Evolutionary conservation across 2,329 filamentous ascomycete species (phyloP), one percentile per base, ranked within the genome.

Genomic region (Ophiosphaerella korrae): DNA sequence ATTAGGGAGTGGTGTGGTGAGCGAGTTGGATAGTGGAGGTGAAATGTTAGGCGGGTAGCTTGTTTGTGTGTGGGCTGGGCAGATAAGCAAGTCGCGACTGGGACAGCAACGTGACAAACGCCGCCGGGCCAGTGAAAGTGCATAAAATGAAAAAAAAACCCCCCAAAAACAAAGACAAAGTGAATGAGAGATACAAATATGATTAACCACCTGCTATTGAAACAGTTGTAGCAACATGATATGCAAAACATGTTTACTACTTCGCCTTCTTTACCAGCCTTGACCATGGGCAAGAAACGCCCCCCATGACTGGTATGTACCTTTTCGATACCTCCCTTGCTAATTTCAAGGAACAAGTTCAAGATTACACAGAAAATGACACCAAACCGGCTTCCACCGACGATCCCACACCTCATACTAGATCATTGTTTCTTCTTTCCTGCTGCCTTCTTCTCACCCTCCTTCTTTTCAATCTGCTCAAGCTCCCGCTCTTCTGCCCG

Each of bases 401-500:
- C 18, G 5, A 21, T 21, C 18, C 18, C 18, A 21, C 18, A 21
- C 18, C 5, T 21, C 18, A 21, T 21, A 4, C 18, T 21, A 21
- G 18, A 16, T 40, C 52, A 68, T 54, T 71, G 66, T 66, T 71
- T 73, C 68, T 73, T 73, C 60, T 71, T 71, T 0, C 66, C 66
- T 35, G 55, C 55, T 2, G 38, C 53, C 60, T 71, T 72, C 60
- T 65, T 66, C 55, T 70, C 67, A 29, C 58, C 64, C 32, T 61
- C 65, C 50, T 73, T 72, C 64, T 74, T 76, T 74, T 86, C 83
- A 57, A 88, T 81, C 70, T 85, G 83, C 68, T 84, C 85, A 48
- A 83, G 81, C 74, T 97, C 92, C 72, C 92, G 88, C 67, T 82
- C 82, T 75, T 97, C 92, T 78, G 95, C 95, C 71, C 90, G 84